Percentiles rank a stretch among this genome's conserved stretches.
These are phyloP conservation scores for Populus deltoides DNA, from an alignment of 345 rosid species.

Conservation along the genomic window DNA sequence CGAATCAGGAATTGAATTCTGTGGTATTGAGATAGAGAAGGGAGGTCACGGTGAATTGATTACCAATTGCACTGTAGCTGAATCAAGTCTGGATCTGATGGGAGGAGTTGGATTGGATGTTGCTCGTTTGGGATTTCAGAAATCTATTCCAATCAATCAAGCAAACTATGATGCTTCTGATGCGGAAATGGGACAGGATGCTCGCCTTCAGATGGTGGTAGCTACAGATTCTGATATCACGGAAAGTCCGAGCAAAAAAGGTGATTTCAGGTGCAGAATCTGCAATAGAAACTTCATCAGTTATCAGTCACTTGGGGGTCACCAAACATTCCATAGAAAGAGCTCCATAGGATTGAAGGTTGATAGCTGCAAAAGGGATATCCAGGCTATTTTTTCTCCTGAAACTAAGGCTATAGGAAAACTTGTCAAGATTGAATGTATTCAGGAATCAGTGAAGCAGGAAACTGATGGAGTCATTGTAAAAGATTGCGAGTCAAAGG, in stretches of 20 bases:
- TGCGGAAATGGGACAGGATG: conserved; percentile 14
- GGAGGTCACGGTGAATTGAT: conserved; percentile 4
- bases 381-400: conserved; percentile 2
- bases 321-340: conserved; percentile 53
- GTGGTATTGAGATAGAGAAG: conserved; percentile 13
- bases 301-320: conserved; percentile 64
- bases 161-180: conserved; percentile 12
- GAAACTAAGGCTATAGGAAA: conserved; percentile 15
- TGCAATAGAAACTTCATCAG: conserved; percentile 50
- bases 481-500: conserved; percentile 6
- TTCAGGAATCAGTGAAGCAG: conserved; percentile 15
- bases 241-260: conserved; percentile 10
- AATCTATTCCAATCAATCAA: conserved; percentile 19
- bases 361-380: conserved; percentile 12
- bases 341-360: conserved; percentile 7
- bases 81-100: conserved; percentile 17
- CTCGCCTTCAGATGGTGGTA: neutral
- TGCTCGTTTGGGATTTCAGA: conserved; percentile 15
- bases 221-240: conserved; percentile 4
- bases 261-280: conserved; percentile 39
- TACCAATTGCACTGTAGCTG: conserved; percentile 8
- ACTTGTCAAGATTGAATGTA: conserved; percentile 10
- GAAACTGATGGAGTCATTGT: conserved; percentile 22
- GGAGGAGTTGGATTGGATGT: conserved; percentile 18
- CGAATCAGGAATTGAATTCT: conserved; percentile 11